A percentile compares a stretch with the other conserved stretches of the same genome.
phyloP scores from a whole-genome alignment of 768 basidiomycete species.

The Collybia nuda region DNA sequence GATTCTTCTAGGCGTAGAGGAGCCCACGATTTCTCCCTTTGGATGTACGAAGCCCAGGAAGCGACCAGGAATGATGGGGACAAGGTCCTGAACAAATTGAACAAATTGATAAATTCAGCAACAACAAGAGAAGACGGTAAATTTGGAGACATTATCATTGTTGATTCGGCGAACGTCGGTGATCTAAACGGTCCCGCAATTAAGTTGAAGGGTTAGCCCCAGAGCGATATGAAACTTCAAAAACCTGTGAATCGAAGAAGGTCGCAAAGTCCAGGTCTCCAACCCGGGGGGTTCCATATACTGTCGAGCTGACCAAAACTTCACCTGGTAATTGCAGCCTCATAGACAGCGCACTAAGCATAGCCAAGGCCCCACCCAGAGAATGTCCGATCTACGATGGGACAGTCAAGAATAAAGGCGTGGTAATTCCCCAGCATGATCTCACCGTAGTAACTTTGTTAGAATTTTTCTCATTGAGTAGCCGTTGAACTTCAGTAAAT shows the following conservation, averaged over 20 bases:
- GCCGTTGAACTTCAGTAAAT: slow-evolving; percentile 36
- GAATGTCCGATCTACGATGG: slow-evolving; percentile 33
- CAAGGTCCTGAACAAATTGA: slow-evolving; percentile 26
- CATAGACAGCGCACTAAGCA: slow-evolving; percentile 38
- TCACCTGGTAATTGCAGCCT: slow-evolving; percentile 31
- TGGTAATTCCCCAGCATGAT: not conserved
- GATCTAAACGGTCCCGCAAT: slow-evolving; percentile 9
- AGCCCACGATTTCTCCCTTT: slow-evolving; percentile 29
- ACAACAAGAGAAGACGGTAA: not conserved
- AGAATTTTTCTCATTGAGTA: slow-evolving; percentile 30
- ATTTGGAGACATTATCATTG: slow-evolving; percentile 18
- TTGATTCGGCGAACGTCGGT: slow-evolving; percentile 25
- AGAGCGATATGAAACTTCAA: slow-evolving; percentile 1
- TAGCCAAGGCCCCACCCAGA: slow-evolving; percentile 42
- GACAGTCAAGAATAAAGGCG: not conserved
- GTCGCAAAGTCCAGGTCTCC: slow-evolving; percentile 35
- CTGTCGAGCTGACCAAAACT: slow-evolving; percentile 30
- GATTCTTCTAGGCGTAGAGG: not conserved
- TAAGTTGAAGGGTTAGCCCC: not conserved
- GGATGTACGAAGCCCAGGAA: slow-evolving; percentile 43
- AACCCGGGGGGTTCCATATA: slow-evolving; percentile 40
- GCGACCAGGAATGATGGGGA: slow-evolving; percentile 48
- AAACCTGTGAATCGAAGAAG: slow-evolving; percentile 37
- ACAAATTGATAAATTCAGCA: not conserved
- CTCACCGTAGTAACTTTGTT: slow-evolving; percentile 13